Evolutionary conservation across 1,284 basidiomycete genomes (phyloP).

Genomic region (Flammula alnicola): DNA sequence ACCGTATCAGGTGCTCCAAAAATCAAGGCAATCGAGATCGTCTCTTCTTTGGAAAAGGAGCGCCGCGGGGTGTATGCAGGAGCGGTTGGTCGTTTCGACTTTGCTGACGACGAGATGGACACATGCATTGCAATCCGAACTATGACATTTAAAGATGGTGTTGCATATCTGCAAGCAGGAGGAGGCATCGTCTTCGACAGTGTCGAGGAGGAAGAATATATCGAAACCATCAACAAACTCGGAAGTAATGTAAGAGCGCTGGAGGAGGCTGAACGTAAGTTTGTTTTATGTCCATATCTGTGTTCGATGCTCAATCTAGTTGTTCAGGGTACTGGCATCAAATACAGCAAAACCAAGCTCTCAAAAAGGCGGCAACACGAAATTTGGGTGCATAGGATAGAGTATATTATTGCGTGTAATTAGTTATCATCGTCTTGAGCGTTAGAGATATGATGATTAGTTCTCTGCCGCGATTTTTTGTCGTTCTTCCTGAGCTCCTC

Average conservation of each 20-base stretch:
- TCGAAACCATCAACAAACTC: slow-evolving; percentile 96
- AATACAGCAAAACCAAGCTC: slow-evolving; percentile 53
- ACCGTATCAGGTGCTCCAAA: slow-evolving; percentile 99
- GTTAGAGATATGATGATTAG: slow-evolving; percentile 10
- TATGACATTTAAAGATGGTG: slow-evolving; percentile 95
- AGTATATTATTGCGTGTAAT: slow-evolving; percentile 23
- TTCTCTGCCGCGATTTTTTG: slow-evolving; percentile 23
- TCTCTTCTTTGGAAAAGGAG: slow-evolving; percentile 88
- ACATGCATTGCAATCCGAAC: slow-evolving; percentile 99
- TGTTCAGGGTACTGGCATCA: slow-evolving; percentile 68
- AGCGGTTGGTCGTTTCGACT: slow-evolving; percentile 97
- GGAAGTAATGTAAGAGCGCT: slow-evolving; percentile 87
- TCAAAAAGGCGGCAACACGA: slow-evolving; percentile 31
- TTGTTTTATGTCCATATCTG: slow-evolving; percentile 8
- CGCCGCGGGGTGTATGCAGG: slow-evolving; percentile 96
- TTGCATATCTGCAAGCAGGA: slow-evolving; percentile 93
- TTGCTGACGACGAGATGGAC: slow-evolving; percentile 94
- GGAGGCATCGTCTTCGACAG: slow-evolving; percentile 99
- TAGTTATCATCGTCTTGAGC: slow-evolving; percentile 10
- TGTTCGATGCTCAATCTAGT: slow-evolving; percentile 18
- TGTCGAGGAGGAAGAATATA: slow-evolving; percentile 95
- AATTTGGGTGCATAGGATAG: slow-evolving; percentile 27
- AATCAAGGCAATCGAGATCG: slow-evolving; percentile 96
- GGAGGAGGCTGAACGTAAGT: slow-evolving; percentile 88
- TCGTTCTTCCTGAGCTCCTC: slow-evolving; percentile 27